Conservation (phyloP, 2,329 filamentous ascomycete species). For the Xylariaceae sp. region DNA sequence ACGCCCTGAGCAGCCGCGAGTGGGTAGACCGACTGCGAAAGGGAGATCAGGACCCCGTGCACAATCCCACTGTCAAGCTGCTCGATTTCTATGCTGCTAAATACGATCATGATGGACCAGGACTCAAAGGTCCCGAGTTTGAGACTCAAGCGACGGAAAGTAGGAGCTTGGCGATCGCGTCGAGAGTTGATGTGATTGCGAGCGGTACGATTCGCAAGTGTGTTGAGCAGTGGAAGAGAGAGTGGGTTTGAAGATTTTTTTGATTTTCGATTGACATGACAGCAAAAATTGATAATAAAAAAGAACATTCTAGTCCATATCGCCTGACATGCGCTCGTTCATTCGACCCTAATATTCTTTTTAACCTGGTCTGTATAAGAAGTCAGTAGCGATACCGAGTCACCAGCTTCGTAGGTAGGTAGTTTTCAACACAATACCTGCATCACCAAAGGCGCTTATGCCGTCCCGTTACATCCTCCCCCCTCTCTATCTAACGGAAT, state of each 20-base stretch:
- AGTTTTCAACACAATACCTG: no score
- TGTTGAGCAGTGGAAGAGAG: slow-evolving; percentile 1
- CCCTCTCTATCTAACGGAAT: no score
- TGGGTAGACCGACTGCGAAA: slow-evolving; percentile 43
- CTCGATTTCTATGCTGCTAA: slow-evolving; percentile 49
- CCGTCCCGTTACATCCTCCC: no score
- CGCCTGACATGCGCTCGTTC: no score
- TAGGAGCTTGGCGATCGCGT: neutral
- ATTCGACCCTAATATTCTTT: no score
- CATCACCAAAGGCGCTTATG: no score
- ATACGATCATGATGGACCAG: slow-evolving; percentile 43
- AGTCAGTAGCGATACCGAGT: no score
- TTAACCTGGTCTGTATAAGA: no score
- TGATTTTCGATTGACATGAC: no score
- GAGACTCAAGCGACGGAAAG: neutral
- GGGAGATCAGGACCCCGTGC: slow-evolving; percentile 44
- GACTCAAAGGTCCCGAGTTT: neutral
- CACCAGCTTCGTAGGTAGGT: no score
- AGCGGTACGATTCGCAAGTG: neutral
- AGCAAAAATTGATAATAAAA: no score
- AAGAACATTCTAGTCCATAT: no score
- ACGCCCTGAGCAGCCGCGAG: slow-evolving; percentile 38
- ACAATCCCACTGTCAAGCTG: slow-evolving; percentile 49
- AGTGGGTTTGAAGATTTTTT: neutral
- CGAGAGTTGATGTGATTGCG: neutral